phyloP scores from a whole-genome alignment of 2,329 filamentous ascomycete species.

The Aspergillus novoparasiticus region DNA sequence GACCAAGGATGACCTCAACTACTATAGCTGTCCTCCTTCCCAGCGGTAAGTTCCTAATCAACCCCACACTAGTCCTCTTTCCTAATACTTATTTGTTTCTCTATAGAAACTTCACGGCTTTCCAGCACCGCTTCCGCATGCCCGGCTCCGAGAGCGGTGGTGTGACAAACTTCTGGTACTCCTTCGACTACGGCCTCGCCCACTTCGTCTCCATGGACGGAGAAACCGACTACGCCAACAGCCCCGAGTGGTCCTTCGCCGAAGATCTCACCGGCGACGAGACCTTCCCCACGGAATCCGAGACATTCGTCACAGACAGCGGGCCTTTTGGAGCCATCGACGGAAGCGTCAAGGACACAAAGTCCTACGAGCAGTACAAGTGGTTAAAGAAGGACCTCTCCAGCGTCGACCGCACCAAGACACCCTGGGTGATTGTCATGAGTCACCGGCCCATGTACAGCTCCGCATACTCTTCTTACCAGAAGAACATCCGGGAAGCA shows the following conservation, averaged over 20 bases:
- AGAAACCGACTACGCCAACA: constrained; percentile 55
- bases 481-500: constrained; percentile 47
- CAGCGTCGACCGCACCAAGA: constrained; percentile 49
- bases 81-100: too few relatives aligned
- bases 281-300: constrained; percentile 41
- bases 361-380: constrained; percentile 50
- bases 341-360: constrained; percentile 43
- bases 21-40: constrained; percentile 56
- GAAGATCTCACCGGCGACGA: constrained; percentile 47
- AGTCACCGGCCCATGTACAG: constrained; percentile 55
- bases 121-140: constrained; percentile 56
- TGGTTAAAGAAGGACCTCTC: constrained; percentile 52
- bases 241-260: constrained; percentile 50
- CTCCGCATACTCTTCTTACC: constrained; percentile 49
- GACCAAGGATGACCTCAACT: constrained; percentile 44
- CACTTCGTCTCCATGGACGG: constrained; percentile 54
- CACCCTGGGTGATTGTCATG: constrained; percentile 55
- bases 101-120: constrained; percentile 53
- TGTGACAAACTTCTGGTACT: constrained; percentile 58
- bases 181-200: constrained; percentile 57
- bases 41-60: constrained; percentile 40
- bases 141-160: constrained; percentile 52
- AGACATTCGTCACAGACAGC: constrained; percentile 52
- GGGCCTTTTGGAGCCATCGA: constrained; percentile 53
- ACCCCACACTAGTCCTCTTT: too few relatives aligned